A percentile compares a stretch with the other conserved stretches of the same genome.
phyloP scores from a whole-genome alignment of 1,284 basidiomycete genomes.

The Rhodotorula glutinis region DNA sequence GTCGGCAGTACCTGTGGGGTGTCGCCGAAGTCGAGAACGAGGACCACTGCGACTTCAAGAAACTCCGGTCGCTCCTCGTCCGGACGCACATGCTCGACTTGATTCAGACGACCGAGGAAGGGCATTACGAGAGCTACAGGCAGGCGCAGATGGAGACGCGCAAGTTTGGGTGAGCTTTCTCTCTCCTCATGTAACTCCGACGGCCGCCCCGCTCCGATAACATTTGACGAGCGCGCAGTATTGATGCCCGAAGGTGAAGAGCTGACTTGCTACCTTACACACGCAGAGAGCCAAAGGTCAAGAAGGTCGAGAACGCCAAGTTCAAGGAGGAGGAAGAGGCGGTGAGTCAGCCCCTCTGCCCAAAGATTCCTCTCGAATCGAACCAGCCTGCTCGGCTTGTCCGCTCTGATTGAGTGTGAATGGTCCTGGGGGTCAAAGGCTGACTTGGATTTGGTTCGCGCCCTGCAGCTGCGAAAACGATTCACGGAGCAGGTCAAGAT shows the following conservation, averaged over 20 bases:
- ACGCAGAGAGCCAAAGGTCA: conserved; percentile 84
- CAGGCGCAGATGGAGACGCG: conserved; percentile 99
- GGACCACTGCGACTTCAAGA: conserved; percentile 98
- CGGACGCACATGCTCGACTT: conserved; percentile 99
- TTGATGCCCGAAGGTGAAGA: neutral
- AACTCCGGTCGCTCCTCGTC: conserved; percentile 91
- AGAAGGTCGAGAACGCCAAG: conserved; percentile 98
- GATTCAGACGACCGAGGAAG: conserved; percentile 91
- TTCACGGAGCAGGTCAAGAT: conserved; percentile 99
- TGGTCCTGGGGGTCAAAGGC: too few species aligned
- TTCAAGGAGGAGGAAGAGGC: conserved; percentile 99
- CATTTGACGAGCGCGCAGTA: neutral
- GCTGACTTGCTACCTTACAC: neutral
- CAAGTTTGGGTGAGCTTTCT: conserved; percentile 64
- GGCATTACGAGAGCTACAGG: conserved; percentile 97
- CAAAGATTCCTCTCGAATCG: neutral
- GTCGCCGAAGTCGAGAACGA: conserved; percentile 99
- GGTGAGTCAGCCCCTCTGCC: conserved; percentile 11
- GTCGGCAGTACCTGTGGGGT: conserved; percentile 99
- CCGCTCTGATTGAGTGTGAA: neutral
- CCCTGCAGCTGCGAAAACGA: conserved; percentile 70
- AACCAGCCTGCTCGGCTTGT: neutral
- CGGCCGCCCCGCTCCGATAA: too few species aligned
- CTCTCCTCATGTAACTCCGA: too few species aligned
- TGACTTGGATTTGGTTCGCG: neutral